Conservation (phyloP, 768 basidiomycete species). For the Saitozyma sp. region DNA sequence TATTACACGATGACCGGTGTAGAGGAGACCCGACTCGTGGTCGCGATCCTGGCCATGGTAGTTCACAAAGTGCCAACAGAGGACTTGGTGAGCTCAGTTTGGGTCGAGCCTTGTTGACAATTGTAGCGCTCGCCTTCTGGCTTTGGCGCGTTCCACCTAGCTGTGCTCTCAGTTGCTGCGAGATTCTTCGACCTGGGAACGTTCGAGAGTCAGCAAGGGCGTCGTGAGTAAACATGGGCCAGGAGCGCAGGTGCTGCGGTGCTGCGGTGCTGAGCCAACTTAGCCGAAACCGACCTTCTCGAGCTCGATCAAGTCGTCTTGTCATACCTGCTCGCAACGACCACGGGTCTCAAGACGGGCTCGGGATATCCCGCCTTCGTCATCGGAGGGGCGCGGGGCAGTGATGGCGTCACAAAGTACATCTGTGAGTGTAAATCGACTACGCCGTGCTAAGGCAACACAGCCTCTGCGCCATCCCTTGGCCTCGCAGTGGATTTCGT, state of each 20-base stretch:
- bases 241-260: constrained; percentile 53
- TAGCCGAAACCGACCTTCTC: constrained; percentile 30
- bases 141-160: constrained; percentile 81
- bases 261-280: constrained; percentile 1
- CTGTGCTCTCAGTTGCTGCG: constrained; percentile 73
- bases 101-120: background rate
- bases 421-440: constrained; percentile 4
- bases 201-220: constrained; percentile 17
- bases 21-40: constrained; percentile 76
- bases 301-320: constrained; percentile 34
- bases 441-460: background rate
- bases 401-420: constrained; percentile 23
- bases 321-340: constrained; percentile 35
- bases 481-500: constrained; percentile 23
- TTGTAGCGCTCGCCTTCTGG: constrained; percentile 57
- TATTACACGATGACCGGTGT: constrained; percentile 66
- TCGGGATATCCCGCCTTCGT: constrained; percentile 41
- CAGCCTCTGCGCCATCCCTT: constrained; percentile 40
- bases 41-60: constrained; percentile 68
- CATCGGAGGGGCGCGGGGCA: constrained; percentile 26
- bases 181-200: constrained; percentile 62
- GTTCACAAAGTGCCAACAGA: constrained; percentile 71
- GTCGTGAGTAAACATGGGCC: constrained; percentile 62
- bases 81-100: constrained; percentile 65
- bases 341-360: constrained; percentile 31